Percentiles rank a stretch among this genome's conserved stretches.
Conservation (phyloP, 1,284 basidiomycete genomes). For the Waitea zeae region DNA sequence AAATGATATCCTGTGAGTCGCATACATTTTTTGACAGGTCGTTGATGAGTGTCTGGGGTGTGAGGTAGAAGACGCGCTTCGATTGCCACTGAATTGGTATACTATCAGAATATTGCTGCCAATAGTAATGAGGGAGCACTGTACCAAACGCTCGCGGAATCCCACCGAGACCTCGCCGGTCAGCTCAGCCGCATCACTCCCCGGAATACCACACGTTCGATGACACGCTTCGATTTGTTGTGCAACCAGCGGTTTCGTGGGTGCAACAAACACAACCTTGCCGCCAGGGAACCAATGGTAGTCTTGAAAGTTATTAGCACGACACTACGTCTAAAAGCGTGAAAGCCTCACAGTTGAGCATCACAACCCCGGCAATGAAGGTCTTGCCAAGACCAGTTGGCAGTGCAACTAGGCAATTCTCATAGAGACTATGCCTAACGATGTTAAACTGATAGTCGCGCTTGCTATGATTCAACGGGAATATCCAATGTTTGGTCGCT, state of each 20-base stretch:
- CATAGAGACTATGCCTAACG: constrained; percentile 71
- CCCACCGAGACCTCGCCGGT: constrained; percentile 53
- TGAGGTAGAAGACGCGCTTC: constrained; percentile 95
- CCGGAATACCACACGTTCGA: constrained; percentile 85
- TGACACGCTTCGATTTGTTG: constrained; percentile 95
- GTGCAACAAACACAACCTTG: constrained; percentile 91
- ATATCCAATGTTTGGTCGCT: constrained; percentile 82
- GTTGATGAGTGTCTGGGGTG: constrained; percentile 90
- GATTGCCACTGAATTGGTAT: constrained; percentile 43
- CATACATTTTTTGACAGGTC: constrained; percentile 65
- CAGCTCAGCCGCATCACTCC: constrained; percentile 71
- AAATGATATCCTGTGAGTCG: constrained; percentile 65
- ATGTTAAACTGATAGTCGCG: constrained; percentile 96
- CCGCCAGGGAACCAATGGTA: constrained; percentile 91
- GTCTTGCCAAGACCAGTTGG: constrained; percentile 98
- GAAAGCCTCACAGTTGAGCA: constrained; percentile 68
- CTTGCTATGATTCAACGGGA: constrained; percentile 77
- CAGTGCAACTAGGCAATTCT: constrained; percentile 89
- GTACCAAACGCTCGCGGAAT: constrained; percentile 43
- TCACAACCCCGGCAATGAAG: constrained; percentile 93
- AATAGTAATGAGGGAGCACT: background rate
- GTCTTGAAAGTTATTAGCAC: constrained; percentile 38
- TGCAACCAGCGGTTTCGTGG: constrained; percentile 88
- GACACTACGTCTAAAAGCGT: too few relatives aligned
- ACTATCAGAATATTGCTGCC: background rate